Conservation (phyloP, 306 rosid genomes). For the Acacia melanoxylon region DNA sequence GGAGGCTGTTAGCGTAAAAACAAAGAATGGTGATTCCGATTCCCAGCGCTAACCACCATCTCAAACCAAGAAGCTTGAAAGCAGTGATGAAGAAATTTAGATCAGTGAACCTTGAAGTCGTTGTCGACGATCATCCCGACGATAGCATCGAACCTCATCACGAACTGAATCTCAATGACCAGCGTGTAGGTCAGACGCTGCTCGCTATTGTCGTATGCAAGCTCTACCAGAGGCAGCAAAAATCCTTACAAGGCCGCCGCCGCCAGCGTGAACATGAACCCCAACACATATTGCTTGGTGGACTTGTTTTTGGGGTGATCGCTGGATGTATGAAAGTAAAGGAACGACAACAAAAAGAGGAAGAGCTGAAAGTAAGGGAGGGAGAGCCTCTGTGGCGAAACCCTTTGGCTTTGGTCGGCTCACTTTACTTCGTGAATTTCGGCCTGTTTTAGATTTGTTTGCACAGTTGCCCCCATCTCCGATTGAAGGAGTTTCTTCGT, state of each 20-base stretch:
- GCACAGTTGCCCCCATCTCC: no score
- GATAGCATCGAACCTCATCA: slow-evolving; percentile 61
- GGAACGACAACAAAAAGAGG: no score
- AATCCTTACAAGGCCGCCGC: slow-evolving; percentile 78
- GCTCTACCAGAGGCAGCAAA: slow-evolving; percentile 70
- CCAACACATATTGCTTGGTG: slow-evolving; percentile 43
- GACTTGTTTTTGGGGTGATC: slow-evolving; percentile 78
- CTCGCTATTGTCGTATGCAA: slow-evolving; percentile 56
- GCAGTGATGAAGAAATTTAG: not conserved
- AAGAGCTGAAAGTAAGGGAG: no score
- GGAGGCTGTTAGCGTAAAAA: no score
- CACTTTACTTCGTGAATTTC: no score
- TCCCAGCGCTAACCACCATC: no score
- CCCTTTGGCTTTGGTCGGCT: no score
- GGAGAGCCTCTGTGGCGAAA: no score
- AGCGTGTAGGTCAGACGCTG: slow-evolving; percentile 60
- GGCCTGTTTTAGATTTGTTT: no score
- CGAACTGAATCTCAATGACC: slow-evolving; percentile 82
- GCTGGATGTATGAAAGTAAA: slow-evolving; percentile 53
- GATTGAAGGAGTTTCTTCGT: no score
- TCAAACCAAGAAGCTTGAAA: no score
- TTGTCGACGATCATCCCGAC: slow-evolving; percentile 77
- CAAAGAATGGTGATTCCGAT: no score
- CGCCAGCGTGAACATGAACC: slow-evolving; percentile 70
- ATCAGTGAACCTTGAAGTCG: slow-evolving; percentile 64